Base-by-base conservation (phyloP, 257 asterid genomes). In the Nicotiana tomentosiformis region DNA sequence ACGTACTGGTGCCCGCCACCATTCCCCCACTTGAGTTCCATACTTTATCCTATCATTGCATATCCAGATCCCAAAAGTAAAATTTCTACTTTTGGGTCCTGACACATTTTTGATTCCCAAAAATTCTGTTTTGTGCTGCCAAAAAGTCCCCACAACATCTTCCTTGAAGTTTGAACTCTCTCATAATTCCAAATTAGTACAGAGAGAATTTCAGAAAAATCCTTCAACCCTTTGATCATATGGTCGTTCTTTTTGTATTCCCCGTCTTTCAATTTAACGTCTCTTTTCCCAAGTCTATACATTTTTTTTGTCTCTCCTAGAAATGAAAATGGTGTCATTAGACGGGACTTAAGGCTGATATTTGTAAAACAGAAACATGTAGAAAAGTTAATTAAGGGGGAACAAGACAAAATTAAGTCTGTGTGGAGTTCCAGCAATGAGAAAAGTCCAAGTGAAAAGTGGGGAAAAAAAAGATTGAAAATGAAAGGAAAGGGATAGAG, bases 81-180 rank as follows among this genome's bases (percentile, higher is more conserved):
- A 60, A 61, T 20, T n/a, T 61, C 32, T 61, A 61, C 32, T 61
- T 61, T 61, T 20, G 15, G 5, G 32, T 61, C 15, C 66, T 9
- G 32, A 61, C 16, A 20, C 10, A 57, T 57, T 61, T 61, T 9
- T 61, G 10, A 18, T 17, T 35, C 77, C 56, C 5, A 20, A 70
- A 39, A 43, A 39, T 4, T 5, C 12, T 43, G 9, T 39, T 70
- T 33, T 82, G 65, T 49, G 57, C 83, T 81, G 77, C 83, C 82
- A 56, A 66, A 35, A 69, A n/a, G 88, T 10, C 85, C 87, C 90
- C 77, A 82, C 88, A 89, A 85, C 87, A 89, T 89, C 89, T 83
- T 83, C 87, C 83, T 87, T 80, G 88, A 70, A 84, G 55, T 89
- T 87, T 84, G 91, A 87, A 82, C 58, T 39, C 78, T 70, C 77